Evolutionary conservation across 1,284 basidiomycete genomes (phyloP), one percentile per base, ranked within the genome.

Genomic region (Cutaneotrichosporon mucoides): DNA sequence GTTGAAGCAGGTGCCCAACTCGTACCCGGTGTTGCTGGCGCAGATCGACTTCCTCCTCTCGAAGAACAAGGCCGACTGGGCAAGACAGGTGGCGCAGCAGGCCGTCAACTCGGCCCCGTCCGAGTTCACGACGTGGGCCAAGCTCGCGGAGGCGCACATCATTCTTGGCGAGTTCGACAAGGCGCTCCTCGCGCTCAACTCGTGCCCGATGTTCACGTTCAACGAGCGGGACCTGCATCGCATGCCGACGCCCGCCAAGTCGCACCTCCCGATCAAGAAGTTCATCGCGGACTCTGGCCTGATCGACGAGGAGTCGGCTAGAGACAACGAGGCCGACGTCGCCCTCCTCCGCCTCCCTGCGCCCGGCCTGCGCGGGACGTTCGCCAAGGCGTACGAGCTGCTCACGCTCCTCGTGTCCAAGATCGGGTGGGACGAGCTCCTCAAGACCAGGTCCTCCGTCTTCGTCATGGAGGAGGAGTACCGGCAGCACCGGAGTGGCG

Each of bases 401-500:
- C 84, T 99, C 13, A 90, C 95, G 6, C 85, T 88, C 1, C 85
- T 99, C 15, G 93, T 96, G 36, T 87, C 88, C 5, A 86, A 92
- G 68, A 92, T 99, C 65, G 96, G 95, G 0, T 99, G 95, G 96
- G 96, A 99, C 78, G 96, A 99, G 80, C 83, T 99, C 12, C 83
- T 99, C 59, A 92, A 92, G 80, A 90, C 89, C 36, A 87, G 95
- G 82, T 93, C 90, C 75, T 81, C 83, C 50, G 95, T 99, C 9
- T 99, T 99, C 78, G 96, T 99, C 42, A 99, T 99, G 95, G 95
- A 99, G 77, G 95, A 99, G 75, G 95, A 99, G 77, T 99, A 99
- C 76, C 83, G 96, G 36, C 73, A 79, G 66, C 82, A 83, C 66
- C 82, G 82, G 66, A 74, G 78, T 37, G 56, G 88, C 84, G 85